phyloP scores from a whole-genome alignment of 352 stramenopile genomes.

The Globisporangium solare region DNA sequence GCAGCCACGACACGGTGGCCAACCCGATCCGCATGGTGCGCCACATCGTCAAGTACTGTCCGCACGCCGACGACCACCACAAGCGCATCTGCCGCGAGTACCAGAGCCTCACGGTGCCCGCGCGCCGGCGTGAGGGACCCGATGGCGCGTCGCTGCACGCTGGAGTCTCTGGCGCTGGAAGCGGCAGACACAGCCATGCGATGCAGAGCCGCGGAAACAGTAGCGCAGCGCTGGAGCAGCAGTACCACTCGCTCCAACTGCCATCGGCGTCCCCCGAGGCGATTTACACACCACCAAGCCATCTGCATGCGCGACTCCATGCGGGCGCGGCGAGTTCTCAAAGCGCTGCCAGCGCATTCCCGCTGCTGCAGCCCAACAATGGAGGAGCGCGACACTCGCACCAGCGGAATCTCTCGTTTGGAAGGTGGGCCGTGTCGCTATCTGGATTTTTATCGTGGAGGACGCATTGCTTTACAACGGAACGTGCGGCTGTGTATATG shows the following conservation, averaged over 20 bases:
- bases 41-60: conserved; percentile 40
- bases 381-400: background rate
- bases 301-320: background rate
- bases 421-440: background rate
- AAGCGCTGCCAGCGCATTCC: background rate
- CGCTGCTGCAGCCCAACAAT: background rate
- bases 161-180: too few species aligned
- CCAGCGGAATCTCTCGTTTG: background rate
- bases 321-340: background rate
- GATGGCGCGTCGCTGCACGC: background rate
- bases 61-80: conserved; percentile 33
- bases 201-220: background rate
- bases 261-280: background rate
- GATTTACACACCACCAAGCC: background rate
- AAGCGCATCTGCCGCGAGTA: conserved; percentile 43
- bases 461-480: background rate
- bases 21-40: conserved; percentile 43
- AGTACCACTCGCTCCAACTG: background rate
- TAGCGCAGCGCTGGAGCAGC: background rate
- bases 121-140: conserved; percentile 12
- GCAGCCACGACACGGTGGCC: conserved; percentile 37
- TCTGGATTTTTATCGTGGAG: background rate
- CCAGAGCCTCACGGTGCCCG: conserved; percentile 25
- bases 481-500: background rate
- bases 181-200: too few species aligned